Base-by-base conservation (phyloP, 768 basidiomycete genomes). In the Collybiopsis luxurians region DNA sequence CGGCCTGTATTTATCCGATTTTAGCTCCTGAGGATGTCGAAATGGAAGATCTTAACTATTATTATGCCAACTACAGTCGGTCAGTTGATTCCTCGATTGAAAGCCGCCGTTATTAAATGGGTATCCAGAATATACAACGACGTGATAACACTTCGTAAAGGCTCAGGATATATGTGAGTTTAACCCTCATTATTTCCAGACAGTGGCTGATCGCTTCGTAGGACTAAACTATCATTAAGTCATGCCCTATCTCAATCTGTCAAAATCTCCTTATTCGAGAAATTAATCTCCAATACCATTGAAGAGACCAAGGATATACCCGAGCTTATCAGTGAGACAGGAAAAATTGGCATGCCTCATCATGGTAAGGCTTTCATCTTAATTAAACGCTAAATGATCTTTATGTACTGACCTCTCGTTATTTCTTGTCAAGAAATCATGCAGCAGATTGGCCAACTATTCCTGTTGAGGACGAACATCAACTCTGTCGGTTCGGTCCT, bases 221-320 rank as follows among this genome's bases (percentile, higher is more conserved):
- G 95, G 95, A 97, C 95, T 4, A 98, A 97, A 72, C 76, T 98
- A 7, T 95, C 95, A 2, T 73, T 98, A 44, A 97, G 95, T 15
- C 94, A 98, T 69, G 95, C 95, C 0, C 81, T 98, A 42, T 88
- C 95, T 17, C 95, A 97, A 78, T 96, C 94, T 15, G 95, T 96
- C 61, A 98, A 97, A 75, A 96, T 98, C 69, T 97, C 95, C 10
- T 74, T 97, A 86, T 97, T 97, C 65, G 95, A 98, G 73, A 90
- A 91, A 43, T 79, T 95, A 40, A 93, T 98, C 60, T 90, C 92
- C 40, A 83, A 84, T 17, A 97, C 94, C 45, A 96, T 98, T 64
- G 94, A 96, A 68, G 92, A 96, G 67, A 98, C 95, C 1, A 96
- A 95, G 67, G 92, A 96, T 67, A 93, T 97, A 55, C 95, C 95